phyloP scores from a whole-genome alignment of 1,139 yeast genomes.

The Hemisphaericaspora lyxosophila region DNA sequence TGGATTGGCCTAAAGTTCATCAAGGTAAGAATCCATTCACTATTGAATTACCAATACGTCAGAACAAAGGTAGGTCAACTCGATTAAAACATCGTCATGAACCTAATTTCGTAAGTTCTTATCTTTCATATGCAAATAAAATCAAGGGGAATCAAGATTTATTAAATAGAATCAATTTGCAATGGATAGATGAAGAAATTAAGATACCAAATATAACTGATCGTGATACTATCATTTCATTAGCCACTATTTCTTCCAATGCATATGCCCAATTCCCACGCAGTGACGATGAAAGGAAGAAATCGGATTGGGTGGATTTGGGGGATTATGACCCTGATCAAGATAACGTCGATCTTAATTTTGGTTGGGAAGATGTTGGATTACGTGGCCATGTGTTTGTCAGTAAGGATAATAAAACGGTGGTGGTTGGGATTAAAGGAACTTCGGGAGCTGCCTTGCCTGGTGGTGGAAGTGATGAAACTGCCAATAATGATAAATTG shows the following conservation, averaged over 20 bases:
- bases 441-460: constrained; percentile 85
- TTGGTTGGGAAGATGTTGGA: constrained; percentile 88
- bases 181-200: constrained; percentile 55
- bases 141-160: constrained; percentile 44
- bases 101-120: constrained; percentile 66
- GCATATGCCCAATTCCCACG: constrained; percentile 82
- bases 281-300: constrained; percentile 53
- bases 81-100: constrained; percentile 57
- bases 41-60: constrained; percentile 29
- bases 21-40: constrained; percentile 45
- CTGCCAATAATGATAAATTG: constrained; percentile 74
- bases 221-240: constrained; percentile 64
- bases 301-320: constrained; percentile 81
- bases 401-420: constrained; percentile 60
- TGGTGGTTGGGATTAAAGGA: constrained; percentile 85
- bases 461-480: constrained; percentile 72
- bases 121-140: constrained; percentile 55
- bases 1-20: constrained; percentile 43
- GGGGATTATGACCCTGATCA: constrained; percentile 55
- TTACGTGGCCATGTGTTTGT: constrained; percentile 89
- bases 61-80: constrained; percentile 28
- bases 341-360: constrained; percentile 38
- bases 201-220: constrained; percentile 74
- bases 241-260: constrained; percentile 87
- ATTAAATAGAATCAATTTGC: constrained; percentile 45